Conservation (phyloP, 257 asterid genomes). For the Mitragyna speciosa region DNA sequence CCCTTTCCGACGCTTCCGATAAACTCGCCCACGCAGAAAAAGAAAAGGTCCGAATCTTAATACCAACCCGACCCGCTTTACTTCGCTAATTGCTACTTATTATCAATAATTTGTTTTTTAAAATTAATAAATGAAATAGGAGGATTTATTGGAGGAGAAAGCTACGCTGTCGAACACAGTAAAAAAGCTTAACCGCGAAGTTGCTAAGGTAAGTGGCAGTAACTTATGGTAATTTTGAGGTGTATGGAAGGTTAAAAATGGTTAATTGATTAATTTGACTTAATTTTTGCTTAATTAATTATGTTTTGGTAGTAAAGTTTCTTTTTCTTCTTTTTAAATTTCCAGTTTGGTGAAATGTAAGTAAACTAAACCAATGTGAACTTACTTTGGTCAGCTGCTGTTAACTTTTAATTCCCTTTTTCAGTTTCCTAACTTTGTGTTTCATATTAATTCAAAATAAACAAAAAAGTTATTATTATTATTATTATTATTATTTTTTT, state of each 20-base stretch:
- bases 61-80: background rate
- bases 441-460: too few relatives aligned
- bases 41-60: slow-evolving; percentile 59
- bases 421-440: background rate
- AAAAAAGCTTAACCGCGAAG: slow-evolving; percentile 50
- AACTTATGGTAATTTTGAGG: background rate
- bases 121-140: slow-evolving; percentile 22
- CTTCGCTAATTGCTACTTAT: background rate
- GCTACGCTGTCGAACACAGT: slow-evolving; percentile 34
- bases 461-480: too few relatives aligned
- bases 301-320: background rate
- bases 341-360: background rate
- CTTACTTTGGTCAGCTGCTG: background rate
- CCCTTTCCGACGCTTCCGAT: slow-evolving; percentile 51
- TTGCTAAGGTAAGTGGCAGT: slow-evolving; percentile 33
- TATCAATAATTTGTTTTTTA: background rate
- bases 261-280: background rate
- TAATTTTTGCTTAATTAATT: background rate
- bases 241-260: background rate
- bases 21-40: slow-evolving; percentile 56
- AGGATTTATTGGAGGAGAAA: slow-evolving; percentile 41
- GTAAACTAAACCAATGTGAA: too few relatives aligned
- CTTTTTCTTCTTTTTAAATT: too few relatives aligned
- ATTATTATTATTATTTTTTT: too few relatives aligned
- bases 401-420: background rate